Evolutionary conservation across 2,329 filamentous ascomycete genomes (phyloP).

Genomic region (Diplocarpon rosae): DNA sequence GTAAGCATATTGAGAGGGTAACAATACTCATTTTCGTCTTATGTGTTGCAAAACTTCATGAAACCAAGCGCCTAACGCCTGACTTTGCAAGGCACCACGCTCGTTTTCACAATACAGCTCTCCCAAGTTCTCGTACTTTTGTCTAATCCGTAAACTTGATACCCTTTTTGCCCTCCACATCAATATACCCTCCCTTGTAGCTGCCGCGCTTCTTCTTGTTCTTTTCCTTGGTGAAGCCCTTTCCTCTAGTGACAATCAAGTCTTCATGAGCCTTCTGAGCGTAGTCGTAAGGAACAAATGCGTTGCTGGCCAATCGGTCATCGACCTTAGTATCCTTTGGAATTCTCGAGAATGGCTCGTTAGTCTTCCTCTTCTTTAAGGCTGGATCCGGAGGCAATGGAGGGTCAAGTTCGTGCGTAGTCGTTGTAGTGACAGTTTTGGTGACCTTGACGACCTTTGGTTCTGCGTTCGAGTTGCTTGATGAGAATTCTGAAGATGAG

Average conservation of each 20-base stretch:
- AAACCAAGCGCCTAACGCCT: slow-evolving; percentile 1
- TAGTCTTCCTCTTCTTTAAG: slow-evolving; percentile 33
- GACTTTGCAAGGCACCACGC: neutral
- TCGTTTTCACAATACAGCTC: neutral
- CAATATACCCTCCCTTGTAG: slow-evolving; percentile 81
- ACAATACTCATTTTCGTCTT: no score
- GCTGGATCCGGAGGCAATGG: slow-evolving; percentile 28
- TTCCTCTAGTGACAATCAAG: slow-evolving; percentile 82
- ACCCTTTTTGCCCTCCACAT: slow-evolving; percentile 69
- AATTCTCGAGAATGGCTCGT: slow-evolving; percentile 68
- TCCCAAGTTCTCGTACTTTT: neutral
- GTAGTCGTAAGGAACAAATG: slow-evolving; percentile 76
- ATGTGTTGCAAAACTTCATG: neutral
- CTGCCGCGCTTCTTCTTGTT: slow-evolving; percentile 94
- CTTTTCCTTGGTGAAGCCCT: slow-evolving; percentile 99
- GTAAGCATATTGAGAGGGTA: no score
- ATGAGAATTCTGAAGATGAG: slow-evolving; percentile 19
- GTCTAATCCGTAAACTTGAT: slow-evolving; percentile 87
- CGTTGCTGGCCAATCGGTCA: slow-evolving; percentile 62
- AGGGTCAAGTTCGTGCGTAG: slow-evolving; percentile 24
- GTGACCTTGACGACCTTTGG: slow-evolving; percentile 15
- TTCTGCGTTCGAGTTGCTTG: slow-evolving; percentile 16
- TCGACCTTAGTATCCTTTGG: slow-evolving; percentile 58
- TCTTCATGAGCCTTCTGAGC: slow-evolving; percentile 81
- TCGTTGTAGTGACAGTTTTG: slow-evolving; percentile 31